Conservation (phyloP, 108 stramenopile genomes). For the Cyclotella atomus region DNA sequence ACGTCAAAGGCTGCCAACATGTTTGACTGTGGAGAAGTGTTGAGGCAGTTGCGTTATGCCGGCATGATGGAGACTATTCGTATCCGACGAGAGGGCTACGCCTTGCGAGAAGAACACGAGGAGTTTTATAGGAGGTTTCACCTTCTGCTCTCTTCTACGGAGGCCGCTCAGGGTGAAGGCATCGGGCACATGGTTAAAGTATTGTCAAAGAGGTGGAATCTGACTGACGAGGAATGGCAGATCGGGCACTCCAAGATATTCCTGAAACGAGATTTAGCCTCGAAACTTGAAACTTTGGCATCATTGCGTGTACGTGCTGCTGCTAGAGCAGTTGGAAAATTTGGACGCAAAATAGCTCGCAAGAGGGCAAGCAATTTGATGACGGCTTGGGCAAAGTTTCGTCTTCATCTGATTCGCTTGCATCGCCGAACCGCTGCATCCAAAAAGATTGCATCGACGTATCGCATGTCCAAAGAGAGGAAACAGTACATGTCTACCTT, state of each 20-base stretch:
- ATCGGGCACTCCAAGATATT: constrained; percentile 92
- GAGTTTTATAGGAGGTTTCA: constrained; percentile 86
- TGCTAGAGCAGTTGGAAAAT: constrained; percentile 65
- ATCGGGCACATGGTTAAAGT: constrained; percentile 78
- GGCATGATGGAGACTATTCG: constrained; percentile 99
- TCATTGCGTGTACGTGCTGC: constrained; percentile 72
- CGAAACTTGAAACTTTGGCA: constrained; percentile 83
- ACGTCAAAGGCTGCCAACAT: constrained; percentile 63
- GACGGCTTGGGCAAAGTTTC: constrained; percentile 69
- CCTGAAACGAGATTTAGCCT: constrained; percentile 78
- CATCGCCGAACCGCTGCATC: constrained; percentile 51
- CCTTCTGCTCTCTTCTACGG: constrained; percentile 69
- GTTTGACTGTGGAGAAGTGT: constrained; percentile 80
- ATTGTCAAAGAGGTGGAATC: constrained; percentile 71
- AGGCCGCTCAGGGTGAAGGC: constrained; percentile 61
- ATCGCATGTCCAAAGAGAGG: constrained; percentile 47
- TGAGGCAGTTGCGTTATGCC: constrained; percentile 94
- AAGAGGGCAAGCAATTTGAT: constrained; percentile 56
- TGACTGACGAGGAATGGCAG: constrained; percentile 91
- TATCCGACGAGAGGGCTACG: constrained; percentile 93
- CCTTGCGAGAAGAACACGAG: constrained; percentile 88
- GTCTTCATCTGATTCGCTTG: constrained; percentile 58
- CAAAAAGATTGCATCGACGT: constrained; percentile 57
- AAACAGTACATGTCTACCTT: constrained; percentile 35
- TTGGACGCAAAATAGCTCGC: constrained; percentile 61